Conservation (phyloP, 2,329 filamentous ascomycete species). For the Aaosphaeria pasadenensis region DNA sequence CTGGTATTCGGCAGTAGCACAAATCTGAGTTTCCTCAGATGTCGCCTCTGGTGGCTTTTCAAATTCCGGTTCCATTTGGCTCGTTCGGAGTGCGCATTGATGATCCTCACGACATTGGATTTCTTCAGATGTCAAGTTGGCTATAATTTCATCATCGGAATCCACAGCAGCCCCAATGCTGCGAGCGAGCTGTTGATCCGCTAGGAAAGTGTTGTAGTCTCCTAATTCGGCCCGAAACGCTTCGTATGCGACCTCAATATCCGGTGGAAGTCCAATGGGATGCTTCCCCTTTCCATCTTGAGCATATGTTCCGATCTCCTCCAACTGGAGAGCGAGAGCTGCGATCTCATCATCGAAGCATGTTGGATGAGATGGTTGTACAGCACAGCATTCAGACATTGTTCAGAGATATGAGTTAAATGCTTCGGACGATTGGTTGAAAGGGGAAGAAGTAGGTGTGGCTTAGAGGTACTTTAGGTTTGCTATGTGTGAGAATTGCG, state of each 20-base stretch:
- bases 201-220: conserved; percentile 9
- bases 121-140: conserved; percentile 7
- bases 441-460: too few relatives aligned
- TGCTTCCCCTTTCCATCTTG: conserved; percentile 18
- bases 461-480: too few relatives aligned
- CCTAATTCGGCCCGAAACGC: conserved; percentile 15
- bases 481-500: too few relatives aligned
- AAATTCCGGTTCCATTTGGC: conserved; percentile 10
- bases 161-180: conserved; percentile 22
- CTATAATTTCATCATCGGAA: conserved; percentile 14
- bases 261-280: conserved; percentile 8
- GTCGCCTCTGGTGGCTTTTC: conserved; percentile 5
- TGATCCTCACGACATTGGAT: conserved; percentile 13
- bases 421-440: too few relatives aligned
- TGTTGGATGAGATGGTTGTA: conserved; percentile 4
- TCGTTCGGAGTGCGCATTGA: conserved; percentile 9
- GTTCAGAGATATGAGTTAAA: not conserved
- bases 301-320: conserved; percentile 11
- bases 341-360: conserved; percentile 19
- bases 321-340: conserved; percentile 23
- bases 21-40: conserved; percentile 2
- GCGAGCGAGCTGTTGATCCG: conserved; percentile 16
- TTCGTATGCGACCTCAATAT: conserved; percentile 14
- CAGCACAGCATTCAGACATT: conserved; percentile 17
- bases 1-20: not conserved